These are phyloP conservation scores for Fusarium sp. DNA, from an alignment of 2,329 filamentous ascomycete genomes.

Conservation along the genomic window DNA sequence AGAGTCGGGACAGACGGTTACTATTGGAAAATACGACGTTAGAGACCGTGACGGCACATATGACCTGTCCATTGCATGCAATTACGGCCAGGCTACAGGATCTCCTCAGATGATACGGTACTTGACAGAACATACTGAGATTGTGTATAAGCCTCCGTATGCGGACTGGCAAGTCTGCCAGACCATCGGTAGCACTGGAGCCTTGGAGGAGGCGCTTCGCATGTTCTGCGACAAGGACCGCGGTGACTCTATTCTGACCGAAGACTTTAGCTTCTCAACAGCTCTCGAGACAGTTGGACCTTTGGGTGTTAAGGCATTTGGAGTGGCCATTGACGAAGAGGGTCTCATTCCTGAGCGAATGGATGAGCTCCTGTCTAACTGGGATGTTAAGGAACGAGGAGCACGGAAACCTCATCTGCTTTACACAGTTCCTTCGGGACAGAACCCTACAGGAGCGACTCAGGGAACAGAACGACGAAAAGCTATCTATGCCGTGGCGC, in stretches of 20 bases:
- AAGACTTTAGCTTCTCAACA: conserved; percentile 91
- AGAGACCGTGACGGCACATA: conserved; percentile 64
- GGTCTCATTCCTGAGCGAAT: conserved; percentile 64
- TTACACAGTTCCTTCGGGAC: conserved; percentile 78
- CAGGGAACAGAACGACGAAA: conserved; percentile 75
- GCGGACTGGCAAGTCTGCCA: conserved; percentile 89
- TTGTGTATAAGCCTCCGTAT: conserved; percentile 88
- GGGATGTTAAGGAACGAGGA: conserved; percentile 60
- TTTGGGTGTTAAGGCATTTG: conserved; percentile 64
- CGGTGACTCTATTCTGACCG: conserved; percentile 83
- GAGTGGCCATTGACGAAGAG: conserved; percentile 64
- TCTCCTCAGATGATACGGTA: conserved; percentile 89
- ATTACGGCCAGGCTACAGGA: conserved; percentile 91
- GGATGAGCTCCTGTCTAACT: conserved; percentile 63
- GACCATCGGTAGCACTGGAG: conserved; percentile 87
- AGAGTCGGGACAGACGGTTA: conserved; percentile 70
- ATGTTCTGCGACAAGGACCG: conserved; percentile 79
- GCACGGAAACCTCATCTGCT: conserved; percentile 65
- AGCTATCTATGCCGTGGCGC: conserved; percentile 81
- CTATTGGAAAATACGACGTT: conserved; percentile 87
- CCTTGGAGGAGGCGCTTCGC: conserved; percentile 84
- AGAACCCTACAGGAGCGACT: conserved; percentile 92
- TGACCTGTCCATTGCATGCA: conserved; percentile 89
- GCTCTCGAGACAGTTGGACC: conserved; percentile 69
- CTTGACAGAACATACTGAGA: conserved; percentile 94